Conservation (phyloP, 1,284 basidiomycete genomes). For the Phylloporus gajari region DNA sequence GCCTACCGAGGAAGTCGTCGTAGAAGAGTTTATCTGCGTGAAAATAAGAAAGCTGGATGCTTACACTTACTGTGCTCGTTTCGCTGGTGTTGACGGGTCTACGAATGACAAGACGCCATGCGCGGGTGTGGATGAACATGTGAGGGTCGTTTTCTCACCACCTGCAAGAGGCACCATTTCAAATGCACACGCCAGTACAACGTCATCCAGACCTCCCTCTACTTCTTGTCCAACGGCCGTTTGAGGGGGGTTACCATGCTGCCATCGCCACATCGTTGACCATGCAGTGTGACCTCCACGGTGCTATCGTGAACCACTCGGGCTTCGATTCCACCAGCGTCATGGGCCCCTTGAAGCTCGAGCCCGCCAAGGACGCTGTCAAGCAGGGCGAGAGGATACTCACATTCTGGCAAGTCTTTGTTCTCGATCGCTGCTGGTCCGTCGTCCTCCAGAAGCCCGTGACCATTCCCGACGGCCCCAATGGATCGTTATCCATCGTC, state of each 20-base stretch:
- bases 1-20: no score
- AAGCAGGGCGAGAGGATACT: slow-evolving; percentile 72
- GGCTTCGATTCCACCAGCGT: slow-evolving; percentile 48
- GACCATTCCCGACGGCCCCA: slow-evolving; percentile 61
- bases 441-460: slow-evolving; percentile 66
- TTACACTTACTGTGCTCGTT: no score
- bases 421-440: slow-evolving; percentile 75
- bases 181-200: slow-evolving; percentile 63
- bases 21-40: no score
- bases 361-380: slow-evolving; percentile 63
- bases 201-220: slow-evolving; percentile 76
- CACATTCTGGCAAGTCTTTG: slow-evolving; percentile 78
- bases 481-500: slow-evolving; percentile 60
- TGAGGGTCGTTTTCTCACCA: no score
- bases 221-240: slow-evolving; percentile 77
- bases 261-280: slow-evolving; percentile 74
- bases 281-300: slow-evolving; percentile 73
- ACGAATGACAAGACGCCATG: no score
- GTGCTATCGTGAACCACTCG: slow-evolving; percentile 51
- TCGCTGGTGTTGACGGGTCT: no score
- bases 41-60: no score
- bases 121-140: no score
- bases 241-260: slow-evolving; percentile 79
- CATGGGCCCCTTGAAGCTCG: slow-evolving; percentile 59
- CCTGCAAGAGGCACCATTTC: no score